Percentiles rank a stretch among this genome's conserved stretches.
These are phyloP conservation scores for Crepidotus variabilis DNA, from an alignment of 768 basidiomycete genomes.

Conservation along the genomic window DNA sequence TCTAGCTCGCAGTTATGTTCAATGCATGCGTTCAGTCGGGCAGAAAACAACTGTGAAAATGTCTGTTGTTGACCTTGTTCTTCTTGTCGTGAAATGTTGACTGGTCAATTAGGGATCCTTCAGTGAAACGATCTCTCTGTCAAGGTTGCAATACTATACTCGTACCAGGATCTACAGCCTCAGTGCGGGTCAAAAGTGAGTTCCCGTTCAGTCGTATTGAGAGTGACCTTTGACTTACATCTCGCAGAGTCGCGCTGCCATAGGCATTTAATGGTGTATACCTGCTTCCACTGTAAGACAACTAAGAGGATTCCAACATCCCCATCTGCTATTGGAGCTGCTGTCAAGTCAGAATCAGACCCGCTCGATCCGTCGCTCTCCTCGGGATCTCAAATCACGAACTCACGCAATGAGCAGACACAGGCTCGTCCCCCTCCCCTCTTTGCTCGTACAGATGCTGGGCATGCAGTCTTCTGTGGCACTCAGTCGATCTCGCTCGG, in stretches of 20 bases:
- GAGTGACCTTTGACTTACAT: not conserved
- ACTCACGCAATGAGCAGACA: slow-evolving; percentile 6
- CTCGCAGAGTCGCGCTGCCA: slow-evolving; percentile 35
- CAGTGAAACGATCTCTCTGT: slow-evolving; percentile 80
- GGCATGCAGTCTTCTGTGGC: slow-evolving; percentile 68
- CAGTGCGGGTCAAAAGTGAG: slow-evolving; percentile 64
- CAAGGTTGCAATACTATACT: slow-evolving; percentile 61
- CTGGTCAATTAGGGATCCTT: slow-evolving; percentile 52
- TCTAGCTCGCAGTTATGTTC: slow-evolving; percentile 60
- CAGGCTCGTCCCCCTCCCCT: slow-evolving; percentile 50
- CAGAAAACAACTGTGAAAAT: slow-evolving; percentile 76
- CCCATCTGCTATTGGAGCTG: not conserved
- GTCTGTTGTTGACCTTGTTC: slow-evolving; percentile 34
- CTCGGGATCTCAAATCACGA: not conserved
- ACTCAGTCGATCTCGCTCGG: slow-evolving; percentile 39
- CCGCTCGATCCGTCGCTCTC: not conserved
- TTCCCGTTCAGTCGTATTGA: not conserved
- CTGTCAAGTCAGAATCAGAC: not conserved
- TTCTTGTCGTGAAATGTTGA: not conserved
- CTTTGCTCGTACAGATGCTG: slow-evolving; percentile 53
- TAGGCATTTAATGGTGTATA: slow-evolving; percentile 53
- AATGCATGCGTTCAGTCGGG: slow-evolving; percentile 66
- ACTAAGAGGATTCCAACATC: slow-evolving; percentile 69
- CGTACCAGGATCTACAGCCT: slow-evolving; percentile 63
- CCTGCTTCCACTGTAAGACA: slow-evolving; percentile 54